These are phyloP conservation scores for Brettanomyces custersianus DNA, from an alignment of 805 yeast genomes.

Conservation along the genomic window DNA sequence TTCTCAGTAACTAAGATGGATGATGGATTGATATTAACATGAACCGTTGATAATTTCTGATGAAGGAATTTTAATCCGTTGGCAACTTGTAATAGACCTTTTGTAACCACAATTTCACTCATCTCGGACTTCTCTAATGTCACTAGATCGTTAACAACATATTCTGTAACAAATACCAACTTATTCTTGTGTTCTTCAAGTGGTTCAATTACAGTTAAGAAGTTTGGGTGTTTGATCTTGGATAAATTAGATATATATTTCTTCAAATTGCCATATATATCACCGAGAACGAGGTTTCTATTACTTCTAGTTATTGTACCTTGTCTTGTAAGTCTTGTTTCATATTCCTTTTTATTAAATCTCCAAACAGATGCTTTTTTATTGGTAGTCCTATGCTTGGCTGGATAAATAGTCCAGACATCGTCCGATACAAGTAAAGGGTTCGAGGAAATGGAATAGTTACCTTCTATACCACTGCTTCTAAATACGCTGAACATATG, in stretches of 20 bases:
- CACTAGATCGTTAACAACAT: constrained; percentile 35
- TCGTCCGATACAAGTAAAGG: constrained; percentile 61
- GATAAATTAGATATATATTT: constrained; percentile 65
- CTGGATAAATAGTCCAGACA: constrained; percentile 81
- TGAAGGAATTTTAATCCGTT: constrained; percentile 81
- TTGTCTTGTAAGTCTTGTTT: constrained; percentile 40
- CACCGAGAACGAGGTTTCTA: constrained; percentile 42
- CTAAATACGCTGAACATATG: constrained; percentile 45
- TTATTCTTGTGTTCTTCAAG: constrained; percentile 77
- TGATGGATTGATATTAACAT: constrained; percentile 69
- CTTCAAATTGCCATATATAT: constrained; percentile 56
- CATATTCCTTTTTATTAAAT: constrained; percentile 73
- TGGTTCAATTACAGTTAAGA: constrained; percentile 78
- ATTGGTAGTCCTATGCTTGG: constrained; percentile 58
- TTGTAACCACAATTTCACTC: constrained; percentile 62
- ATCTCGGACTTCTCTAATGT: constrained; percentile 34
- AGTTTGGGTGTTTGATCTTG: constrained; percentile 82
- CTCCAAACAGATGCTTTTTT: constrained; percentile 73
- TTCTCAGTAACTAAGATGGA: constrained; percentile 70
- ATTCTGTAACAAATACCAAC: constrained; percentile 78
- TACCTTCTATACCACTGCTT: constrained; percentile 52
- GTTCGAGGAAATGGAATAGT: constrained; percentile 60
- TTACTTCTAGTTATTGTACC: constrained; percentile 42
- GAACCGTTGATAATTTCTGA: constrained; percentile 62
- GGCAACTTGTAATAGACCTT: constrained; percentile 73